Base-by-base conservation (phyloP, 192 early-diverging fungal genomes). In the Oehlia diaphana region DNA sequence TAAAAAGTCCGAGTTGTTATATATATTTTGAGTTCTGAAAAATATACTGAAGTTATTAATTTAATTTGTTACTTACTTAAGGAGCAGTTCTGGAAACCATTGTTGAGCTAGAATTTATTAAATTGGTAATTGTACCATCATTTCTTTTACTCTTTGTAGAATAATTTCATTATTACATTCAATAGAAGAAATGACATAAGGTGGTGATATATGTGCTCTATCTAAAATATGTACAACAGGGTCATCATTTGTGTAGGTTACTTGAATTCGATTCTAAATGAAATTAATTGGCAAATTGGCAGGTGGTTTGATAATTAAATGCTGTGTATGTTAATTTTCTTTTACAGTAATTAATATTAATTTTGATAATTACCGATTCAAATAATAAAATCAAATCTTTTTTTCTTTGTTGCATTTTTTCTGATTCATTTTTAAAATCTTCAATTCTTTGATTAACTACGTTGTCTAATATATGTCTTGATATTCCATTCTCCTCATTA, bases 131-230 rank as follows among this genome's bases (percentile, higher is more conserved):
- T 74, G 72, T 26, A 42, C 9, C 23, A 89, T 65, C 68, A 89
- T 82, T 47, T 83, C 82, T 74, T 82, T 83, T 76, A 89, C 84
- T 69, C 88, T 81, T 66, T 85, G 80, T 10, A 76, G 80, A 28
- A 89, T 81, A 39, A 89, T 83, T 21, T 35, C 76, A 63, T 84
- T 89, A n/a, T 79, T 70, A 69, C 88, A 87, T 9, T 83, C 79
- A 47, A 89, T 80, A 44, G 85, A 79, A 21, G 78, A 73, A 14
- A 83, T 58, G 6, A 82, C 50, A 58, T 89, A 89, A 9, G 88
- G 88, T 3, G 86, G 82, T 28, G 75, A 78, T n/a, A 89, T 77
- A 81, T 78, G 81, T 31, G 84, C 86, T 71, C 79, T 77, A 19
- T 75, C 76, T 78, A 85, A 62, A 28, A 89, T 83, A 35, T 86